A percentile compares a stretch with the other conserved stretches of the same genome.
Conservation (phyloP, 148 eudicot genomes). For the Beta vulgaris region DNA sequence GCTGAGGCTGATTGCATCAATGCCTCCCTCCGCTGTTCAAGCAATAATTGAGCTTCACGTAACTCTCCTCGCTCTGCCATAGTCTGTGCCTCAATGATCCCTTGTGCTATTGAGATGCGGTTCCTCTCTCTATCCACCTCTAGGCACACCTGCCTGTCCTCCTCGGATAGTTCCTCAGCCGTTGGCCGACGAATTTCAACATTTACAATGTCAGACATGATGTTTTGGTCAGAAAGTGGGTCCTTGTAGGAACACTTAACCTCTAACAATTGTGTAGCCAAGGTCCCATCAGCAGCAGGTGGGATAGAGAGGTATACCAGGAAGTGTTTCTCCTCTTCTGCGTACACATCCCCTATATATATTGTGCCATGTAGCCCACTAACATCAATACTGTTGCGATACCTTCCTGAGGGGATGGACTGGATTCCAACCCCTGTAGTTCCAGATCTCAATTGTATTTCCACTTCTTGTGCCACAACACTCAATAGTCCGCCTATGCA, state of each 20-base stretch:
- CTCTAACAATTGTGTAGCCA: slow-evolving; percentile 16
- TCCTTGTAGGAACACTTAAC: slow-evolving; percentile 35
- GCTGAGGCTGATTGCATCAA: slow-evolving; percentile 29
- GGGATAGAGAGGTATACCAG: slow-evolving; percentile 31
- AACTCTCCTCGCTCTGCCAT: slow-evolving; percentile 44
- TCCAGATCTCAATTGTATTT: background rate
- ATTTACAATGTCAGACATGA: slow-evolving; percentile 12
- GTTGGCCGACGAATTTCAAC: slow-evolving; percentile 34
- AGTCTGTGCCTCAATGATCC: slow-evolving; percentile 32
- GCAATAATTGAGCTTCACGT: slow-evolving; percentile 19
- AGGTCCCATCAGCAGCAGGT: background rate
- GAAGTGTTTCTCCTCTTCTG: slow-evolving; percentile 41
- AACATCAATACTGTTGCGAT: slow-evolving; percentile 19
- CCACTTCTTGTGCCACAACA: slow-evolving; percentile 38
- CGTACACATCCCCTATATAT: slow-evolving; percentile 26
- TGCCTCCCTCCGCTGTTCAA: slow-evolving; percentile 13
- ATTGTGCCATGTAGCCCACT: slow-evolving; percentile 9
- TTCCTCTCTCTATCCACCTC: slow-evolving; percentile 49
- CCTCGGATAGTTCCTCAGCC: slow-evolving; percentile 16
- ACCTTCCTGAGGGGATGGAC: slow-evolving; percentile 36
- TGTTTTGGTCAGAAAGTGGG: slow-evolving; percentile 20
- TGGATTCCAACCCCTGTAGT: slow-evolving; percentile 15
- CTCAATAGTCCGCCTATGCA: slow-evolving; percentile 50
- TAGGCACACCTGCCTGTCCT: slow-evolving; percentile 24
- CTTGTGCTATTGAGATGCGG: slow-evolving; percentile 32